phyloP scores from a whole-genome alignment of 1,284 basidiomycete genomes.

The Microbotryum intermedium region DNA sequence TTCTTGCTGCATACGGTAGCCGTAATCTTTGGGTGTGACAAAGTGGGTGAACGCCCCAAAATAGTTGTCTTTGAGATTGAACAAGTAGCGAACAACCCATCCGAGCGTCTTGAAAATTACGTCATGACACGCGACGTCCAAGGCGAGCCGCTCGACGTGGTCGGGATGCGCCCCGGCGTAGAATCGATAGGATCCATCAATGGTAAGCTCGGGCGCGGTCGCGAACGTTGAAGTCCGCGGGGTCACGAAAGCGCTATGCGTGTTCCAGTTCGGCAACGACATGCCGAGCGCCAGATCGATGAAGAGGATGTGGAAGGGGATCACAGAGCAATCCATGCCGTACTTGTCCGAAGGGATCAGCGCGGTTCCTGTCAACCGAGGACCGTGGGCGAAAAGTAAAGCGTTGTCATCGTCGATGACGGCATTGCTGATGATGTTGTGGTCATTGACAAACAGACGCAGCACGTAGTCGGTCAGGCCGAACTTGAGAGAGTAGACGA shows the following conservation, averaged over 20 bases:
- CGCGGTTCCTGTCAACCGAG: conserved; percentile 48
- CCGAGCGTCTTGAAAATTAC: conserved; percentile 64
- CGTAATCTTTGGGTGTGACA: conserved; percentile 71
- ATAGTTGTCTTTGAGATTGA: conserved; percentile 83
- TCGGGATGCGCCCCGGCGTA: conserved; percentile 58
- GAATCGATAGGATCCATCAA: conserved; percentile 68
- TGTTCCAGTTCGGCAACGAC: conserved; percentile 78
- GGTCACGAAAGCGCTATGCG: conserved; percentile 58
- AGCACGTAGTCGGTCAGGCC: conserved; percentile 65
- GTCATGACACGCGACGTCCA: conserved; percentile 52
- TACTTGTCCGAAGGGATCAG: conserved; percentile 63
- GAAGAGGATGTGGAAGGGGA: conserved; percentile 55
- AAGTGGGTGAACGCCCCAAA: conserved; percentile 86
- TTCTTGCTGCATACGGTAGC: conserved; percentile 51
- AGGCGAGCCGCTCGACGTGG: conserved; percentile 64
- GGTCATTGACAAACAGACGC: conserved; percentile 81
- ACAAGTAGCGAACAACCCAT: conserved; percentile 76
- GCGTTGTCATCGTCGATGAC: conserved; percentile 69
- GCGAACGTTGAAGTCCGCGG: conserved; percentile 49
- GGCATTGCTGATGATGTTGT: conserved; percentile 88
- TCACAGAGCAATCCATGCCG: conserved; percentile 57
- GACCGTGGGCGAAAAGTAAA: conserved; percentile 59
- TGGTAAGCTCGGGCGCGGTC: conserved; percentile 49
- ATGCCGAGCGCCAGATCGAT: conserved; percentile 54
- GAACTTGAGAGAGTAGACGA: conserved; percentile 61